Evolutionary conservation across 352 stramenopile genomes (phyloP).

Genomic region (Pythium phragmitis): DNA sequence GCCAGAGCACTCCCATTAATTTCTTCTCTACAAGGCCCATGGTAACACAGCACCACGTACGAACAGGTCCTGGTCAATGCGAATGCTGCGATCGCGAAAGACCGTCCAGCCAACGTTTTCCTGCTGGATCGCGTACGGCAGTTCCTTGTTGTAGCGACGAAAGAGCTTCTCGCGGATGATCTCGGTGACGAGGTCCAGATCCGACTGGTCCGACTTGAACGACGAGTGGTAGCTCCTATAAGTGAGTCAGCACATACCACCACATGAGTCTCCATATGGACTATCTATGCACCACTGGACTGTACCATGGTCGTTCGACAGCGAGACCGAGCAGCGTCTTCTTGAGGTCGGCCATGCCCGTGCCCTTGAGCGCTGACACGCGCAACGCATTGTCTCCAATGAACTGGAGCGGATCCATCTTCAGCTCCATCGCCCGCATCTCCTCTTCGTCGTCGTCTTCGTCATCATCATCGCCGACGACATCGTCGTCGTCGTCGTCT

Average conservation of each 20-base stretch:
- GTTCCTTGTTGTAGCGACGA: constrained; percentile 84
- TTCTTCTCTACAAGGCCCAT: background rate
- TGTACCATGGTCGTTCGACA: constrained; percentile 61
- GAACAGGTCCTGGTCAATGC: constrained; percentile 88
- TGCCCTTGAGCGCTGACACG: constrained; percentile 75
- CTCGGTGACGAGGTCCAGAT: constrained; percentile 81
- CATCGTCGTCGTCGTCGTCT: constrained; percentile 28
- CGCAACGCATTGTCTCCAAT: constrained; percentile 75
- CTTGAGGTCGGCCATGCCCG: constrained; percentile 62
- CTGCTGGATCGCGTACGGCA: constrained; percentile 82
- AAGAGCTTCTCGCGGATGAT: constrained; percentile 90
- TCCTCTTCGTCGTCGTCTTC: background rate
- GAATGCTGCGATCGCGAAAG: constrained; percentile 83
- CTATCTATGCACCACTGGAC: background rate
- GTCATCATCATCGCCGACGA: constrained; percentile 37
- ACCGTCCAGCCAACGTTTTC: constrained; percentile 85
- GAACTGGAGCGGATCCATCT: constrained; percentile 57
- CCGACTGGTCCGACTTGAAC: constrained; percentile 80
- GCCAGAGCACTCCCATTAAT: background rate
- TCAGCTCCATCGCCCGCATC: constrained; percentile 31
- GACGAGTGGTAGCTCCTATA: constrained; percentile 76
- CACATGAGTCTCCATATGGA: background rate
- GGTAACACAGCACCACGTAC: constrained; percentile 40
- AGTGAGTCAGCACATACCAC: constrained; percentile 6
- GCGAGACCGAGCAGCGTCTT: constrained; percentile 64